These are phyloP conservation scores for Tetracladium marchalianum DNA, from an alignment of 495 filamentous ascomycete species.

Conservation along the genomic window DNA sequence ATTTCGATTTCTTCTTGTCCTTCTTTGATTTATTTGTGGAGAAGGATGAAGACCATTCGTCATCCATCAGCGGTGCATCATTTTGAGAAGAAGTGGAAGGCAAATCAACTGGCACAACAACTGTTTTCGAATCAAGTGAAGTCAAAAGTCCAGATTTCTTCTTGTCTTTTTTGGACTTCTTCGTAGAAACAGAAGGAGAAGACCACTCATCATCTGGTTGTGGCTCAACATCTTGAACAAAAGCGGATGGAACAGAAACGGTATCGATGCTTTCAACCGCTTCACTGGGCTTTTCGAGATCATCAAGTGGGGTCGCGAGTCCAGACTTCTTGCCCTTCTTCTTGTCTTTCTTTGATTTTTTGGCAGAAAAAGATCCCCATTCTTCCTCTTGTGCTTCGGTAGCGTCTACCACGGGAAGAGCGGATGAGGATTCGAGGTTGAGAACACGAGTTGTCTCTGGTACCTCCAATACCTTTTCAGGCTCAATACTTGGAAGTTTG, in stretches of 20 bases:
- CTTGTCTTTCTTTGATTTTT: constrained; percentile 1
- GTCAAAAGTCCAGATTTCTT: background rate
- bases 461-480: background rate
- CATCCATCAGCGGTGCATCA: background rate
- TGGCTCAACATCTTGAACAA: background rate
- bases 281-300: background rate
- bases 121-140: background rate
- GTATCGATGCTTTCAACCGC: background rate
- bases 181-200: background rate
- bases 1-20: constrained; percentile 1
- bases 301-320: background rate
- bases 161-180: constrained; percentile 2
- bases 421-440: background rate
- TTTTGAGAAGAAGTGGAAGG: no score
- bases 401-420: no score
- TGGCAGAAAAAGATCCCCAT: background rate
- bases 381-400: no score
- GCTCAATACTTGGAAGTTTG: background rate
- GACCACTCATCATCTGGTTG: background rate
- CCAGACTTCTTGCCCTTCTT: constrained; percentile 3
- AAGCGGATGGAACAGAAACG: background rate
- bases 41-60: background rate
- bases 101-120: no score
- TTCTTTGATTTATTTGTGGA: constrained; percentile 1
- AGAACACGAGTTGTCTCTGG: no score